A percentile compares a stretch with the other conserved stretches of the same genome.
phyloP scores from a whole-genome alignment of 2,329 filamentous ascomycete species.

The Aspergillus chevalieri region DNA sequence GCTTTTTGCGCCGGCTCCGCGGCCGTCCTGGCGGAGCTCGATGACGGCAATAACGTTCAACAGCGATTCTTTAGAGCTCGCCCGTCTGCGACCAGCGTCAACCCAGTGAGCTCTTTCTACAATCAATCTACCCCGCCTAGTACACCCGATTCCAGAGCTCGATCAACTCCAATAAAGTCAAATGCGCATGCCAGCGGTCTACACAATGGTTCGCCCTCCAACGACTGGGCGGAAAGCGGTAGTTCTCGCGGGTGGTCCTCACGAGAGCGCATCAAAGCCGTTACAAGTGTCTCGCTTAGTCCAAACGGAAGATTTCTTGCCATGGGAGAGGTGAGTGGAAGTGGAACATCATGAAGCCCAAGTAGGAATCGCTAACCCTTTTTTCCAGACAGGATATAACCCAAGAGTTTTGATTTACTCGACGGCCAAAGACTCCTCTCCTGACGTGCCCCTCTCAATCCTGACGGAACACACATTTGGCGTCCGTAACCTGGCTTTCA shows the following conservation, averaged over 20 bases:
- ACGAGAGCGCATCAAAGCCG: constrained; percentile 87
- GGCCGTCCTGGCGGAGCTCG: constrained; percentile 79
- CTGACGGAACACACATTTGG: constrained; percentile 87
- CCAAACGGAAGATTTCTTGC: constrained; percentile 81
- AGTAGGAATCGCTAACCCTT: constrained; percentile 20
- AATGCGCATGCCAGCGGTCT: constrained; percentile 34
- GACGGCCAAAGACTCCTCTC: constrained; percentile 66
- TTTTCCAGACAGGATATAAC: constrained; percentile 69
- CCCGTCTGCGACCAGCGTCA: constrained; percentile 62
- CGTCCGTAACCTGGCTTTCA: constrained; percentile 83
- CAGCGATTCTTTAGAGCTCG: constrained; percentile 90
- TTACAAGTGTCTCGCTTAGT: constrained; percentile 83
- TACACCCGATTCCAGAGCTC: constrained; percentile 53
- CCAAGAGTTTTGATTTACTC: constrained; percentile 88
- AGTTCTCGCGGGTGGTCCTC: constrained; percentile 74
- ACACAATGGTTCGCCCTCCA: constrained; percentile 42
- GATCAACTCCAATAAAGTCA: constrained; percentile 52
- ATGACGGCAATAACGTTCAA: constrained; percentile 55
- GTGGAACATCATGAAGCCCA: background rate
- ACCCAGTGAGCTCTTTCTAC: constrained; percentile 51
- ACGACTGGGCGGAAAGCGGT: constrained; percentile 53
- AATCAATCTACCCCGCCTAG: constrained; percentile 51
- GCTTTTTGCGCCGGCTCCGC: constrained; percentile 90
- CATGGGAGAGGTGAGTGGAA: constrained; percentile 65
- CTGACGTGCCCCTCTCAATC: constrained; percentile 74